phyloP scores from a whole-genome alignment of 108 stramenopile species.

The Fragilaria crotonensis region DNA sequence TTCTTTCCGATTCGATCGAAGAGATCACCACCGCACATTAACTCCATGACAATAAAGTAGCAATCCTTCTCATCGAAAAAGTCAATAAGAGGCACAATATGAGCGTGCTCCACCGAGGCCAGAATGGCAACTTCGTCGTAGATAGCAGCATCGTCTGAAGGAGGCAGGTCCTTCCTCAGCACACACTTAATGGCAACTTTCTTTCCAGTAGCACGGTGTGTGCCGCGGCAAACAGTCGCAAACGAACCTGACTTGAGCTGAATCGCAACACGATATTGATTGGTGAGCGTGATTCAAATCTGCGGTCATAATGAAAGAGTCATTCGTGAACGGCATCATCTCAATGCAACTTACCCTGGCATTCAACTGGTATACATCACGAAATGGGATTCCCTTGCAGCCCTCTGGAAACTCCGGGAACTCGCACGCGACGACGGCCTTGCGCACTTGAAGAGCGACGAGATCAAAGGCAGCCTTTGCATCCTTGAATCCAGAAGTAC shows the following conservation, averaged over 20 bases:
- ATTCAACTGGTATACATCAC: constrained; percentile 86
- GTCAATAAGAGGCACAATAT: constrained; percentile 89
- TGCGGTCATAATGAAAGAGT: too few relatives aligned
- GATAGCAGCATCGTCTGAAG: constrained; percentile 75
- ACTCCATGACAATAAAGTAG: constrained; percentile 85
- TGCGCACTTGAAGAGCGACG: constrained; percentile 41
- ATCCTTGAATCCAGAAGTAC: constrained; percentile 28
- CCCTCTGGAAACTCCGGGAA: constrained; percentile 83
- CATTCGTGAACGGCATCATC: too few relatives aligned
- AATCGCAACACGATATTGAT: not conserved
- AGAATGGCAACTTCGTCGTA: constrained; percentile 88
- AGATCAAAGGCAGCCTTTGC: constrained; percentile 44
- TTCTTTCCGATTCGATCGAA: constrained; percentile 25
- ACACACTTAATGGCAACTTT: constrained; percentile 86
- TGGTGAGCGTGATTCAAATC: not conserved
- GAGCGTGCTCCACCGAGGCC: constrained; percentile 68
- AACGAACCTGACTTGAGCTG: constrained; percentile 88
- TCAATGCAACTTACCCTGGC: constrained; percentile 71
- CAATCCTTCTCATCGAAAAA: constrained; percentile 85
- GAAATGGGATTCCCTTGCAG: constrained; percentile 68
- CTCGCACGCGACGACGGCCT: constrained; percentile 66
- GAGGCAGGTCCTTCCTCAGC: constrained; percentile 64
- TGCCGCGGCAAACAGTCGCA: constrained; percentile 81
- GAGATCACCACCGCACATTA: constrained; percentile 83
- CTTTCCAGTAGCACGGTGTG: constrained; percentile 77